Conservation (phyloP, 805 yeast species). For the Candida nitratophila region DNA sequence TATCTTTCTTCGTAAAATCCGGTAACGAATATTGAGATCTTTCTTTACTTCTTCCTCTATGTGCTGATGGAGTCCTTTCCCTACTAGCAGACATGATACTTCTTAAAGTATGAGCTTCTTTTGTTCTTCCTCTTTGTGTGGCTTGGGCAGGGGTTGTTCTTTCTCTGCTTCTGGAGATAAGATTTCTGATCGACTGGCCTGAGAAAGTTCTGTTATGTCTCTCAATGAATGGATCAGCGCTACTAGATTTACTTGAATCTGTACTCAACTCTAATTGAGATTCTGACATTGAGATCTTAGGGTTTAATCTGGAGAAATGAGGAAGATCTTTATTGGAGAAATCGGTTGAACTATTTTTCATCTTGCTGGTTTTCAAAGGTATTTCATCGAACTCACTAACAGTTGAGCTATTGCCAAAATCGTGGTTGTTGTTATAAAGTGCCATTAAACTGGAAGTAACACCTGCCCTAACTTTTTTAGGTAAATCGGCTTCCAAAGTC, state of each 20-base stretch:
- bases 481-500: slow-evolving; percentile 27
- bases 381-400: background rate
- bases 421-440: slow-evolving; percentile 43
- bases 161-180: slow-evolving; percentile 1
- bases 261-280: background rate
- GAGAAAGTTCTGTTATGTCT: background rate
- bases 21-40: slow-evolving; percentile 22
- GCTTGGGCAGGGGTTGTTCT: background rate
- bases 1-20: slow-evolving; percentile 36
- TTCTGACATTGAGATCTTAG: background rate
- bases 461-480: slow-evolving; percentile 72
- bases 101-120: background rate
- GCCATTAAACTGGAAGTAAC: slow-evolving; percentile 72
- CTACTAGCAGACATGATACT: background rate
- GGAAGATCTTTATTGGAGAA: background rate
- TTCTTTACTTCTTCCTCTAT: slow-evolving; percentile 1
- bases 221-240: background rate
- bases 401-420: background rate
- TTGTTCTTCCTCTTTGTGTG: slow-evolving; percentile 1
- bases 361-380: background rate
- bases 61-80: background rate
- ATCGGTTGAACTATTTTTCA: too few species aligned
- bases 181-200: background rate
- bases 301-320: background rate
- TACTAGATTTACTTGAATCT: background rate